Percentiles rank a stretch among this genome's conserved stretches.
Conservation (phyloP, 2,329 filamentous ascomycete genomes). For the Xylaria digitata region DNA sequence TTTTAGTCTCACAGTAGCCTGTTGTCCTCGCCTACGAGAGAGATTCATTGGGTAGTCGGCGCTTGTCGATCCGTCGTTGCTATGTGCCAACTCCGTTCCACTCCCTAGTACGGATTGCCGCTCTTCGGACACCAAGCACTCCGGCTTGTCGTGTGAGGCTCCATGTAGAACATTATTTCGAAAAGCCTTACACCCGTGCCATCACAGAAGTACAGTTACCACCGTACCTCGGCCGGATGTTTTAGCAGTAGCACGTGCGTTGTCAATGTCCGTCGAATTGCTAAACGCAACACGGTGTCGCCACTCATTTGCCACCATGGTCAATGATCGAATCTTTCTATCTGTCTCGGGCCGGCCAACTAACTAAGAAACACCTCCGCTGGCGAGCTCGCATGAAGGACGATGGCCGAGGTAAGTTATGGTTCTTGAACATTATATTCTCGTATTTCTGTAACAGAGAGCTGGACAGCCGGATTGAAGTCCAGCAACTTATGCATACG, state of each 20-base stretch:
- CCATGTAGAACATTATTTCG: constrained; percentile 19
- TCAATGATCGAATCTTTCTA: background rate
- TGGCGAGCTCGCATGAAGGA: background rate
- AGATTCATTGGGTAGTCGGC: constrained; percentile 43
- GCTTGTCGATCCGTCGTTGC: constrained; percentile 32
- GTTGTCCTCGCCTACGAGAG: constrained; percentile 45
- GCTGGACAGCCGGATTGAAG: constrained; percentile 10
- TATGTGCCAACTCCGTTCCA: constrained; percentile 34
- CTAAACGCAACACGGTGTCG: constrained; percentile 19
- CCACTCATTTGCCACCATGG: constrained; percentile 25
- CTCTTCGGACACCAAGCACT: constrained; percentile 20
- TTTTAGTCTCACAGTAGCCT: constrained; percentile 39
- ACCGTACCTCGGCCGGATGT: constrained; percentile 28
- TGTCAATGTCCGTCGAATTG: constrained; percentile 20
- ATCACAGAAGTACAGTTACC: constrained; percentile 34
- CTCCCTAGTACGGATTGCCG: constrained; percentile 23
- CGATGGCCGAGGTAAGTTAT: background rate
- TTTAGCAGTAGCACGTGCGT: constrained; percentile 18
- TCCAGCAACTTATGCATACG: constrained; percentile 33
- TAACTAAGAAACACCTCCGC: background rate
- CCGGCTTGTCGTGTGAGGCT: constrained; percentile 20
- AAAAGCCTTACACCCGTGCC: constrained; percentile 27
- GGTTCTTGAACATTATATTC: constrained; percentile 11
- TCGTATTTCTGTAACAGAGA: constrained; percentile 8
- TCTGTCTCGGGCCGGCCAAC: constrained; percentile 5